These are phyloP conservation scores for Syncephalis plumigaleata DNA, from an alignment of 371 early-diverging fungal species.

Conservation along the genomic window DNA sequence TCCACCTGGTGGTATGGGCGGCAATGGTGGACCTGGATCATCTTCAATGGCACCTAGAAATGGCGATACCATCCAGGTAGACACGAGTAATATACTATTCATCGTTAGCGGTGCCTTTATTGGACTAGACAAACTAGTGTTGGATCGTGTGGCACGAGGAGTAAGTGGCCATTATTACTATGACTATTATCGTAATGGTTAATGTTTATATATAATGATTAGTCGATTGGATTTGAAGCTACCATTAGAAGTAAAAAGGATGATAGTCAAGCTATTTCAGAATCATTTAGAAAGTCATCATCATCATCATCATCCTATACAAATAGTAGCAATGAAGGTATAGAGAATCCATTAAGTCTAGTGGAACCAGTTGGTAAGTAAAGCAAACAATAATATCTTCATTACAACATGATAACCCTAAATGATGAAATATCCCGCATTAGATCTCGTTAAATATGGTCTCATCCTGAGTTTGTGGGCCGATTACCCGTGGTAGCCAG, in stretches of 20 bases:
- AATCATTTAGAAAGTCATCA: too few relatives aligned
- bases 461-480: slow-evolving; percentile 87
- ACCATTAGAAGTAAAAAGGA: slow-evolving; percentile 15
- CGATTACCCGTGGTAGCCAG: slow-evolving; percentile 75
- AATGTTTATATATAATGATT: background rate
- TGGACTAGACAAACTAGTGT: slow-evolving; percentile 67
- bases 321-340: slow-evolving; percentile 2
- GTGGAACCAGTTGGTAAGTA: slow-evolving; percentile 46
- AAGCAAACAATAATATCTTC: too few relatives aligned
- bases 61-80: slow-evolving; percentile 65
- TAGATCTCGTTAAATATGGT: slow-evolving; percentile 73
- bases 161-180: slow-evolving; percentile 14
- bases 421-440: background rate
- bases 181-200: background rate
- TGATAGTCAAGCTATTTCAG: too few relatives aligned
- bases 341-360: slow-evolving; percentile 21
- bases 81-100: slow-evolving; percentile 83
- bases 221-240: slow-evolving; percentile 63
- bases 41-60: slow-evolving; percentile 20
- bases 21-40: slow-evolving; percentile 18
- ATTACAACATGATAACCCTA: too few relatives aligned
- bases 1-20: slow-evolving; percentile 13
- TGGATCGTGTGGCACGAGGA: slow-evolving; percentile 58
- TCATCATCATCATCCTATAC: background rate
- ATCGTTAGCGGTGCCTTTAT: slow-evolving; percentile 83